Evolutionary conservation across 306 rosid genomes (phyloP).

Genomic region (Lithocarpus polystachyus): DNA sequence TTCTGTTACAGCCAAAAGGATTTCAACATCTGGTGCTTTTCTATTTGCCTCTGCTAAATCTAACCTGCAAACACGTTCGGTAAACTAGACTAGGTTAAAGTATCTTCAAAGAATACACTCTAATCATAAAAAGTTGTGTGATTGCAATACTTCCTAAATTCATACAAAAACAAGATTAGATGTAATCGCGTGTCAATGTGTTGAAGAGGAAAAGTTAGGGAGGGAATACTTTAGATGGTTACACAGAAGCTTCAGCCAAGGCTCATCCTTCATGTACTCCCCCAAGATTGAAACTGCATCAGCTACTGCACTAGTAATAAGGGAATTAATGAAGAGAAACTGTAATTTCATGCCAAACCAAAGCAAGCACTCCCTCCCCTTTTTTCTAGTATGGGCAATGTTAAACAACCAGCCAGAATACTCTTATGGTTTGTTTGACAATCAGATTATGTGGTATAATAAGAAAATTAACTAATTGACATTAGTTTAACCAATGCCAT

Average conservation of each 20-base stretch:
- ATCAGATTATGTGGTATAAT: background rate
- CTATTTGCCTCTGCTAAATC: conserved; percentile 56
- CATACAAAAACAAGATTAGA: background rate
- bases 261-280: conserved; percentile 80
- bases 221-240: conserved; percentile 61
- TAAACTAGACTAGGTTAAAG: conserved; percentile 5
- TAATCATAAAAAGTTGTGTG: background rate
- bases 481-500: too few relatives aligned
- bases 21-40: conserved; percentile 41
- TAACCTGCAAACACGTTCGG: conserved; percentile 53
- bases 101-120: conserved; percentile 17
- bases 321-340: conserved; percentile 22
- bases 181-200: background rate
- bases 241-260: conserved; percentile 80
- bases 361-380: background rate
- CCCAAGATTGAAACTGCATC: conserved; percentile 85
- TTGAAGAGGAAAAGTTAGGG: background rate
- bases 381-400: background rate
- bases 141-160: background rate
- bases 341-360: background rate
- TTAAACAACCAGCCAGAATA: background rate
- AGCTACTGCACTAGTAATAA: conserved; percentile 58
- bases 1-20: conserved; percentile 25
- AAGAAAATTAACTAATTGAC: background rate
- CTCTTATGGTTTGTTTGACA: background rate